Evolutionary conservation across 2,329 filamentous ascomycete species (phyloP), one percentile per base, ranked within the genome.

Genomic region (Xylaria polymorpha): DNA sequence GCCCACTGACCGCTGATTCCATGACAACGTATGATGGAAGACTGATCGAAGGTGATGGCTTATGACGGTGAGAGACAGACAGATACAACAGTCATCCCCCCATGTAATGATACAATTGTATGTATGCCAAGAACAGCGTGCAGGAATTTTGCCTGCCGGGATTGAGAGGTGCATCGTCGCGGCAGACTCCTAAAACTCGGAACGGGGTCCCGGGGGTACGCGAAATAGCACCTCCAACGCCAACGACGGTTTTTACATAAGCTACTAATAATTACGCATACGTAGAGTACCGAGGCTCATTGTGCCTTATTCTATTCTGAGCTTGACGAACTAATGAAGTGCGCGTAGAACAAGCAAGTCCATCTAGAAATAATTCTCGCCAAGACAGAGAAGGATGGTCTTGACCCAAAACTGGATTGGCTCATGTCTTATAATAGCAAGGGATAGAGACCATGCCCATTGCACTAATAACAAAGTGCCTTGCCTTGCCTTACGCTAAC

Each of bases 141-240:
- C 29, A 35, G 15, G 12, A 39, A 25, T 18, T n/a, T 53, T 51
- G 59, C 59, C 59, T 62, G 59, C 59, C 59, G 46, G 35, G 59
- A 32, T 32, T 41, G 22, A 35, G 25, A 35, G 22, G 22, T 5
- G 8, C 25, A 25, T 29, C 46, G 12, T 50, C 29, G 35, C 12
- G 57, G 57, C n/a, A 46, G 39, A 29, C 6, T 43, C 44, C 37
- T 22, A 20, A 50, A 18, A 61, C 6, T 10, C 10, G 1, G 22
- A 29, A 10, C 2, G 4, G 15, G 43, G 12, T 22, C 41, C 18
- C 18, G 14, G 41, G 41, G 41, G 6, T 6, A 18, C 18, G 14
- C 12, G 18, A n/a, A 12, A 44, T 12, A n/a, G 41, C 12, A 15
- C 5, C 5, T 12, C 6, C 41, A 15, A 44, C 18, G 3, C 9